phyloP scores from a whole-genome alignment of 768 basidiomycete genomes.

The Glaciozyma antarctica region DNA sequence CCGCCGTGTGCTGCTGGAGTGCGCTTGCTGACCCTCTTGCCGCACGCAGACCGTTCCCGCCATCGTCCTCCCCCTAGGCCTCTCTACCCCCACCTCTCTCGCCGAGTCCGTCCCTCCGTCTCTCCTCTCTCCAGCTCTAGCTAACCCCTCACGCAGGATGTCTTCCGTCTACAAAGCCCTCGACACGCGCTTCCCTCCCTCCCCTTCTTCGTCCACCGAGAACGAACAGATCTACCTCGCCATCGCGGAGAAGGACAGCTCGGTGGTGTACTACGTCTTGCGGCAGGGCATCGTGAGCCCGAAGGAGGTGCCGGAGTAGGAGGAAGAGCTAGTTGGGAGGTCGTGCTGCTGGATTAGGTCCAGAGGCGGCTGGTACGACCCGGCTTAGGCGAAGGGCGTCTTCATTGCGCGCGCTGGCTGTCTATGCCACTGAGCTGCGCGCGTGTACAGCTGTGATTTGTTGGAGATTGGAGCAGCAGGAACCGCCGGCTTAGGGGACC shows the following conservation, averaged over 20 bases:
- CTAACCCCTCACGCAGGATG: slow-evolving; percentile 2
- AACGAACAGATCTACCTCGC: slow-evolving; percentile 19
- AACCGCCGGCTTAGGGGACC: too few species aligned
- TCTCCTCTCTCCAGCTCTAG: too few species aligned
- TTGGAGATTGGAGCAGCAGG: too few species aligned
- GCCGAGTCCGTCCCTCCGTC: slow-evolving; percentile 4
- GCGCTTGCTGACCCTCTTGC: too few species aligned
- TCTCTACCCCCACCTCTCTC: slow-evolving; percentile 22
- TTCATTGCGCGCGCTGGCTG: too few species aligned
- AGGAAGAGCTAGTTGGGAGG: neutral
- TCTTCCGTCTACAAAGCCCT: slow-evolving; percentile 11
- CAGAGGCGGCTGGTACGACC: neutral
- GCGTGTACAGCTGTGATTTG: too few species aligned
- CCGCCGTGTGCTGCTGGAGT: too few species aligned
- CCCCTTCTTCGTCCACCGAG: neutral
- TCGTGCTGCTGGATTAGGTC: neutral
- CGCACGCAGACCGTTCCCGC: slow-evolving; percentile 7
- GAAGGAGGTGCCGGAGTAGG: slow-evolving; percentile 28
- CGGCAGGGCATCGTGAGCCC: slow-evolving; percentile 27
- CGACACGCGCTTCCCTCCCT: slow-evolving; percentile 4
- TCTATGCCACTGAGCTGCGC: too few species aligned
- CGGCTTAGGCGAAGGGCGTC: too few species aligned
- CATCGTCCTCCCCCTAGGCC: slow-evolving; percentile 17
- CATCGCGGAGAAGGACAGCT: slow-evolving; percentile 29
- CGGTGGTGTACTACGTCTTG: slow-evolving; percentile 31